A percentile compares a stretch with the other conserved stretches of the same genome.
These are phyloP conservation scores for Silene conica DNA, from an alignment of 148 eudicot species.

Conservation along the genomic window DNA sequence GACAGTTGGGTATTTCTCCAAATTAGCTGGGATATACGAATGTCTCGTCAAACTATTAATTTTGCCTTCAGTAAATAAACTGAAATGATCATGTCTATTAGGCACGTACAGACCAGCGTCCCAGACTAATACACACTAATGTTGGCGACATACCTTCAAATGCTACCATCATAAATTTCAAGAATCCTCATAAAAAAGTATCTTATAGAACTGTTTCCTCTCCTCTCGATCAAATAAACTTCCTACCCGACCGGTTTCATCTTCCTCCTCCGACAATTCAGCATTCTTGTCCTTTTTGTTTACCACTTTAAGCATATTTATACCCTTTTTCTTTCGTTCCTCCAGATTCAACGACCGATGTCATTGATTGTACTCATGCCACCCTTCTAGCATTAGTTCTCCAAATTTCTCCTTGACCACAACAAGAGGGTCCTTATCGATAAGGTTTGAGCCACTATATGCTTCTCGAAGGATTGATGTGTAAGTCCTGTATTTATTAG, in stretches of 20 bases:
- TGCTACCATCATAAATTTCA: slow-evolving; percentile 7
- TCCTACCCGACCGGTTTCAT: slow-evolving; percentile 49
- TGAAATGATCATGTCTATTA: neutral
- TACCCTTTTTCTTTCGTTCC: slow-evolving; percentile 54
- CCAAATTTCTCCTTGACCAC: slow-evolving; percentile 85
- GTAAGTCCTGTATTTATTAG: slow-evolving; percentile 73
- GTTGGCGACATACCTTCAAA: neutral
- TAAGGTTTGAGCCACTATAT: slow-evolving; percentile 64
- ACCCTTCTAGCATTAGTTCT: slow-evolving; percentile 86
- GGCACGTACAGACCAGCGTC: neutral
- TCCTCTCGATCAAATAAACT: slow-evolving; percentile 90
- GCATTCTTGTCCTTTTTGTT: slow-evolving; percentile 23
- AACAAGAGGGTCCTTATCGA: slow-evolving; percentile 78
- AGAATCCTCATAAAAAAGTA: slow-evolving; percentile 58
- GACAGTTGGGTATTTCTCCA: no score
- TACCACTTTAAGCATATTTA: slow-evolving; percentile 29
- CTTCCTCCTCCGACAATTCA: slow-evolving; percentile 46
- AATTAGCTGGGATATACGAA: neutral
- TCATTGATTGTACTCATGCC: slow-evolving; percentile 73
- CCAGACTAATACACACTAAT: neutral
- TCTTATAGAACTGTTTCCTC: slow-evolving; percentile 78
- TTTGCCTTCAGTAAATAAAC: neutral
- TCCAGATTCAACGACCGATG: slow-evolving; percentile 55
- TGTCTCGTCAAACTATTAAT: neutral
- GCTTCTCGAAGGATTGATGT: slow-evolving; percentile 82